Evolutionary conservation across 2,329 filamentous ascomycete species (phyloP), one percentile per base, ranked within the genome.

Genomic region (Thermoascus crustaceus): DNA sequence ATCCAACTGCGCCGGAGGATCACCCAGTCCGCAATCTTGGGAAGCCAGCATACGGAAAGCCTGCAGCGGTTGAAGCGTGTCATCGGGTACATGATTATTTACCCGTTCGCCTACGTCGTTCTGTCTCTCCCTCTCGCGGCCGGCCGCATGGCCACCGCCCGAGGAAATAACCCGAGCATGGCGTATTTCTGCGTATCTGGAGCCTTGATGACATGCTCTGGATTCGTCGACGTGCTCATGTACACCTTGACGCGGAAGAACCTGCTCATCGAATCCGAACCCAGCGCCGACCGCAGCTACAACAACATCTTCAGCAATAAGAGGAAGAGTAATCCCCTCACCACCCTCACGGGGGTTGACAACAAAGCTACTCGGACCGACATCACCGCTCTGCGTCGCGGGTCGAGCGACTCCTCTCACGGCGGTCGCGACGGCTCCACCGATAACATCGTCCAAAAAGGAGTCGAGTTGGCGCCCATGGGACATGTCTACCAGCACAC

Each of bases 91-190:
- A 67, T 67, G 64, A 58, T 66, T 30, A 63, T 67, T 38, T 67
- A 67, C 37, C 64, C 64, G 2, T 50, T 70, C 8, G 63, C 60
- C 7, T 84, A 84, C 50, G 73, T 73, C 3, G 58, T 79, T 8
- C 45, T 76, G 25, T 82, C 80, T 37, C 67, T 86, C 17, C 80
- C 81, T 1, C 66, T 75, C 5, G 78, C 76, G 2, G 64, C 62
- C 2, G 63, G 61, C 17, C 61, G 63, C 26, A 67, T 67, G 63
- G 54, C 60, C 11, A 56, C 57, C 3, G 60, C 59, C 5, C 52
- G 54, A 29, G 56, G 58, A 11, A 35, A 53, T 10, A 46, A 38
- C 2, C 55, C 61, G 1, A 57, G 47, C 16, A 35, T 60, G 3
- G 61, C 63, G 10, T 68, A 68, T 40, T 66, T 73, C 34, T 72